phyloP scores from a whole-genome alignment of 2,329 filamentous ascomycete species.

The Pyrenophora graminea region DNA sequence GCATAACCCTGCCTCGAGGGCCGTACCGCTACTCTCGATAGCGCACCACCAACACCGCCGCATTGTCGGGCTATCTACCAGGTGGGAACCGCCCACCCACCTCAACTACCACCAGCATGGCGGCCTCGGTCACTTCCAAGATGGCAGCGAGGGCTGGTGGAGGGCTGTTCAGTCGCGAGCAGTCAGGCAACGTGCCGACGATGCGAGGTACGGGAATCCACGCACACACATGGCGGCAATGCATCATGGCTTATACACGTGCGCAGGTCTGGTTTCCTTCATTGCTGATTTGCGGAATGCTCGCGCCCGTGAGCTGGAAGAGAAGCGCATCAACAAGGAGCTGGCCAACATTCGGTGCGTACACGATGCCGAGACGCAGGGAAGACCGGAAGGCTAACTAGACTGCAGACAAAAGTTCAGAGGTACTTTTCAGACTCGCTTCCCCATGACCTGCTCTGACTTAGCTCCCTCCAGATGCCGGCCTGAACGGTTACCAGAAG shows the following conservation, averaged over 20 bases:
- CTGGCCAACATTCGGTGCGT: slow-evolving; percentile 88
- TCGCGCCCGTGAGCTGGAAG: slow-evolving; percentile 89
- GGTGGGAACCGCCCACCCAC: slow-evolving; percentile 41
- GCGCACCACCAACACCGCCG: slow-evolving; percentile 20
- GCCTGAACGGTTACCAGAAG: slow-evolving; percentile 93
- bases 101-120: slow-evolving; percentile 30
- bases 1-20: slow-evolving; percentile 32
- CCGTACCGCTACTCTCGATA: slow-evolving; percentile 7
- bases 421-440: slow-evolving; percentile 49
- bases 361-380: slow-evolving; percentile 9
- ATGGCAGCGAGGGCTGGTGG: slow-evolving; percentile 47
- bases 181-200: slow-evolving; percentile 47
- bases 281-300: slow-evolving; percentile 97
- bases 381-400: slow-evolving; percentile 28
- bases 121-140: slow-evolving; percentile 34
- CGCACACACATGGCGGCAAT: background rate
- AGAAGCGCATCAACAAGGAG: slow-evolving; percentile 99
- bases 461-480: slow-evolving; percentile 64
- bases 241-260: slow-evolving; percentile 16
- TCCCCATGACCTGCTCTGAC: slow-evolving; percentile 18
- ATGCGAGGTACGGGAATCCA: slow-evolving; percentile 44
- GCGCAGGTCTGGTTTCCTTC: slow-evolving; percentile 85
- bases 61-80: slow-evolving; percentile 34
- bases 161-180: slow-evolving; percentile 49
- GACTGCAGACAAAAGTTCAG: slow-evolving; percentile 84